These are phyloP conservation scores for Tuber aestivum DNA, from an alignment of 495 filamentous ascomycete genomes.

Conservation along the genomic window DNA sequence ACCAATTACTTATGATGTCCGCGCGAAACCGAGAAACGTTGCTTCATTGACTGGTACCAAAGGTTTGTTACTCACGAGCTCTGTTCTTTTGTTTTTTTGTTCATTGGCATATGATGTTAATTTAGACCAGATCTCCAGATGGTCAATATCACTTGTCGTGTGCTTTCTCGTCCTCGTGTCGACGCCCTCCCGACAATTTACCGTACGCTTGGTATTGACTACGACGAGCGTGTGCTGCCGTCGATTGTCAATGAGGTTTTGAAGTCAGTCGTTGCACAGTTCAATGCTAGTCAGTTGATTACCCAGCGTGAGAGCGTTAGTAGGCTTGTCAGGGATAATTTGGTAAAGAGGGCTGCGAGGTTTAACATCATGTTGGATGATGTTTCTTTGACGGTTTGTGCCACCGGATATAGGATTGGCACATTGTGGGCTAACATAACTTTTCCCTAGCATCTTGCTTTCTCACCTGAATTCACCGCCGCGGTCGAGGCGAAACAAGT, in stretches of 20 bases:
- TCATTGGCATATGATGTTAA: background rate
- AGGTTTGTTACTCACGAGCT: slow-evolving; percentile 25
- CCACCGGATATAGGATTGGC: background rate
- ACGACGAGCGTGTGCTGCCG: slow-evolving; percentile 92
- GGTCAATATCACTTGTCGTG: slow-evolving; percentile 99
- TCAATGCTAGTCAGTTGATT: slow-evolving; percentile 97
- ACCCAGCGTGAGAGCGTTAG: slow-evolving; percentile 97
- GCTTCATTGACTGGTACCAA: slow-evolving; percentile 97
- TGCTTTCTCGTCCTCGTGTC: slow-evolving; percentile 83
- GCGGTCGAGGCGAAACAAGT: slow-evolving; percentile 99
- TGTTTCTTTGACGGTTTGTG: slow-evolving; percentile 86
- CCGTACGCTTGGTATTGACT: slow-evolving; percentile 89
- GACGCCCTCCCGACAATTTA: slow-evolving; percentile 92
- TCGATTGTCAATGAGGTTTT: slow-evolving; percentile 98
- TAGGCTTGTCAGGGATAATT: slow-evolving; percentile 82
- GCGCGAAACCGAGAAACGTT: slow-evolving; percentile 93
- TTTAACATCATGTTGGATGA: slow-evolving; percentile 98
- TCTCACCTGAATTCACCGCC: slow-evolving; percentile 98
- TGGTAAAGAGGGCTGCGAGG: slow-evolving; percentile 79
- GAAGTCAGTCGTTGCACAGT: slow-evolving; percentile 98
- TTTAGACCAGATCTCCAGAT: slow-evolving; percentile 72
- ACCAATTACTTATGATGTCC: slow-evolving; percentile 92
- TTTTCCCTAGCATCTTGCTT: slow-evolving; percentile 74
- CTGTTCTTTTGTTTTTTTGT: background rate
- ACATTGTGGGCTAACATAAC: background rate